Conservation (phyloP, 768 basidiomycete species). For the Pleurotus giganteus region DNA sequence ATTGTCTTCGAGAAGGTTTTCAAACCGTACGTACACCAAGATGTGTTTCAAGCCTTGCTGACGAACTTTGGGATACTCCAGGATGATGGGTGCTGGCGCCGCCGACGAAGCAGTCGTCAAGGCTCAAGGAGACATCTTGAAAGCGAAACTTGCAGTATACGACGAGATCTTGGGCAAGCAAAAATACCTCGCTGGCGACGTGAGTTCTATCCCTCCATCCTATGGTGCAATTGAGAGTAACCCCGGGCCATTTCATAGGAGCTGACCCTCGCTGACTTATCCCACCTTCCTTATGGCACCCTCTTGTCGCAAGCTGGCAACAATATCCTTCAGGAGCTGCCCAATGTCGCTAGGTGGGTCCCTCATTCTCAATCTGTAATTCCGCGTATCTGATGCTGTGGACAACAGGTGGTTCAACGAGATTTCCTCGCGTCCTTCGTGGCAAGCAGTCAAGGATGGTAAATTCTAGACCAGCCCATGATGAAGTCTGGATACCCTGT, state of each 20-base stretch:
- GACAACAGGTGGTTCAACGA: too few relatives aligned
- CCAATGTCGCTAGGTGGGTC: constrained; percentile 44
- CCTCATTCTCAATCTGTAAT: too few relatives aligned
- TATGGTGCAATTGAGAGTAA: too few relatives aligned
- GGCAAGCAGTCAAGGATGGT: too few relatives aligned
- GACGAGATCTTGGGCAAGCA: constrained; percentile 52
- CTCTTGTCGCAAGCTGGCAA: constrained; percentile 21
- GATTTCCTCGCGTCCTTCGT: too few relatives aligned
- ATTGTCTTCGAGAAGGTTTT: constrained; percentile 50
- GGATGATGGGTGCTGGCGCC: background rate
- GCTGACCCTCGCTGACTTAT: constrained; percentile 43
- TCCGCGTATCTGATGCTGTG: too few relatives aligned
- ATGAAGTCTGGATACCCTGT: too few relatives aligned
- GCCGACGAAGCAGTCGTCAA: constrained; percentile 25
- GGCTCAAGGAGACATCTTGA: constrained; percentile 26
- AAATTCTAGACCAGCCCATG: too few relatives aligned
- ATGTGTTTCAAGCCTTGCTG: background rate
- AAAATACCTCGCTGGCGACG: constrained; percentile 56
- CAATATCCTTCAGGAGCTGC: constrained; percentile 30
- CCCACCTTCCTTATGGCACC: constrained; percentile 38
- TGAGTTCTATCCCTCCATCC: constrained; percentile 21
- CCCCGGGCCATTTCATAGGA: too few relatives aligned
- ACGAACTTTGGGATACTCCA: constrained; percentile 2
- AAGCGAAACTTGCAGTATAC: constrained; percentile 46
- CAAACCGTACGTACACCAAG: constrained; percentile 39